These are phyloP conservation scores for Trypanosoma mega DNA, from an alignment of 208 protist genomes.

Conservation along the genomic window DNA sequence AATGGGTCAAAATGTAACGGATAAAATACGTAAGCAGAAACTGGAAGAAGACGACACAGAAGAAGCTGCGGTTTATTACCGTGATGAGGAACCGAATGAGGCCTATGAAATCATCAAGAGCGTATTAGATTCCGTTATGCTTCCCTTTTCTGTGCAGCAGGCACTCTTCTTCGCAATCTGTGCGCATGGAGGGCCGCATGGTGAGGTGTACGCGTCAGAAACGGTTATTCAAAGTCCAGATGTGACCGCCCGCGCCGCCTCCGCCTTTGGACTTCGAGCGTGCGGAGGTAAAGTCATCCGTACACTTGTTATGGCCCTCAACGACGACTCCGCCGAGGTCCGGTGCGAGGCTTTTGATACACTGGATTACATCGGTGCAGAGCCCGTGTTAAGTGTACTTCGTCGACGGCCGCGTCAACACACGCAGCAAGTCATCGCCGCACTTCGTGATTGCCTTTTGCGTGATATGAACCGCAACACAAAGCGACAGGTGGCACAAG, in stretches of 20 bases:
- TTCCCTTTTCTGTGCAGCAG: conserved; percentile 49
- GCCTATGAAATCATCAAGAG: conserved; percentile 50
- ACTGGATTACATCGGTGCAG: conserved; percentile 36
- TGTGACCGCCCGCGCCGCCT: conserved; percentile 35
- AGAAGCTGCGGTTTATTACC: conserved; percentile 51
- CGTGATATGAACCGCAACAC: conserved; percentile 37
- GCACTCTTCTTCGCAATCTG: conserved; percentile 61
- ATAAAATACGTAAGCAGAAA: too few relatives aligned
- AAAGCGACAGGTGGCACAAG: conserved; percentile 31
- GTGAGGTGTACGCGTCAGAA: conserved; percentile 60
- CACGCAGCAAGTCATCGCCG: conserved; percentile 42
- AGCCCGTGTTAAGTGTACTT: conserved; percentile 35
- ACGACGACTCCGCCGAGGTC: conserved; percentile 50
- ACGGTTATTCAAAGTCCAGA: conserved; percentile 41
- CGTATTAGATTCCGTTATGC: conserved; percentile 39
- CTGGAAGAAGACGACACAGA: conserved; percentile 2
- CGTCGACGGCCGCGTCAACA: conserved; percentile 39
- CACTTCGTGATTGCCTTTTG: conserved; percentile 63
- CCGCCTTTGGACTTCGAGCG: conserved; percentile 58
- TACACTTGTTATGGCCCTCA: conserved; percentile 56
- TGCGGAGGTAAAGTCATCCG: conserved; percentile 59
- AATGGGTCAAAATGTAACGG: too few relatives aligned
- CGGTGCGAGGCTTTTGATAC: conserved; percentile 60
- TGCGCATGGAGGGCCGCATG: conserved; percentile 54
- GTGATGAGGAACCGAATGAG: conserved; percentile 32